These are phyloP conservation scores for Ascoidea rubescens DNA, from an alignment of 805 yeast genomes.

Conservation along the genomic window DNA sequence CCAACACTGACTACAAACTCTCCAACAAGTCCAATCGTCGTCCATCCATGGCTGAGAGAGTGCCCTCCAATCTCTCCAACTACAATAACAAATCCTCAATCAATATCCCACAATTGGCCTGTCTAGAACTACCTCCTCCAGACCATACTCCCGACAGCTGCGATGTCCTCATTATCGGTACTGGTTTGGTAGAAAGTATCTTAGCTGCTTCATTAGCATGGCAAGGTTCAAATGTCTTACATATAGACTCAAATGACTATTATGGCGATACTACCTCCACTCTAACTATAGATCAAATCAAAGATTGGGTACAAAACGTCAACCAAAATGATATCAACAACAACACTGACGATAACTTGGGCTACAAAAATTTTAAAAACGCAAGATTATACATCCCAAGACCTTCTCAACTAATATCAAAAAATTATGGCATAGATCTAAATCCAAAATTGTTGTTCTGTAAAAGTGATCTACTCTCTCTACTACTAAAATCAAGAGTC, in stretches of 20 bases:
- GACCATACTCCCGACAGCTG: constrained; percentile 50
- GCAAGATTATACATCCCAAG: constrained; percentile 75
- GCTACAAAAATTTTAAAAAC: constrained; percentile 35
- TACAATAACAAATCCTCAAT: constrained; percentile 15
- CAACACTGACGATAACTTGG: constrained; percentile 17
- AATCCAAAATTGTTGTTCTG: constrained; percentile 84
- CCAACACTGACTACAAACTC: no score
- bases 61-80: constrained; percentile 28
- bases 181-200: constrained; percentile 80
- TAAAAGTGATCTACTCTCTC: constrained; percentile 68
- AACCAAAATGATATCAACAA: constrained; percentile 30
- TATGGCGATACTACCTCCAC: constrained; percentile 89
- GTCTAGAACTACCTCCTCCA: constrained; percentile 62
- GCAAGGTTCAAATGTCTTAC: constrained; percentile 95
- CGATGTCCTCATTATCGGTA: constrained; percentile 85
- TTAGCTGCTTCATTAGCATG: constrained; percentile 90
- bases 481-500: constrained; percentile 74
- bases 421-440: constrained; percentile 77
- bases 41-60: constrained; percentile 55
- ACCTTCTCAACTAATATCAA: constrained; percentile 39
- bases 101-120: constrained; percentile 60
- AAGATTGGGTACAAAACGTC: constrained; percentile 67
- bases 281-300: constrained; percentile 72
- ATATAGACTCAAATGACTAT: constrained; percentile 70
- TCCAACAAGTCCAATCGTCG: no score